phyloP scores from a whole-genome alignment of 495 filamentous ascomycete species.

The Collariella sp. region DNA sequence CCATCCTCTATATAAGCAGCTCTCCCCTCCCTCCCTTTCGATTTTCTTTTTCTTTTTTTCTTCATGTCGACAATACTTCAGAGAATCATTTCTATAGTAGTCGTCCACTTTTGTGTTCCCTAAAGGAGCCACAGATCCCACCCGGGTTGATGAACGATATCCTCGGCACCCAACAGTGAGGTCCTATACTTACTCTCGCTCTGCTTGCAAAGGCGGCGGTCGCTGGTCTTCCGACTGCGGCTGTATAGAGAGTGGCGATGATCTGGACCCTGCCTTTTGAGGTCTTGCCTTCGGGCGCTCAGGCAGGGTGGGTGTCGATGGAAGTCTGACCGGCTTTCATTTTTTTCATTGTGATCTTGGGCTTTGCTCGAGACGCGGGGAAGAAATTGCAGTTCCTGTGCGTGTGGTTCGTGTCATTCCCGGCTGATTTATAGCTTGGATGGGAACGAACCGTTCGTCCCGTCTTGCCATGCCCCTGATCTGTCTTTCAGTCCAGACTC shows the following conservation, averaged over 20 bases:
- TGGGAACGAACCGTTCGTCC: no score
- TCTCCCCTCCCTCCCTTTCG: slow-evolving; percentile 10
- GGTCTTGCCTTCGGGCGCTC: slow-evolving; percentile 47
- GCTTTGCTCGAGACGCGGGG: slow-evolving; percentile 34
- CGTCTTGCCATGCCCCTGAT: no score
- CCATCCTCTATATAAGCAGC: slow-evolving; percentile 29
- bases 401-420: no score
- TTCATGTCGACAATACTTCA: slow-evolving; percentile 59
- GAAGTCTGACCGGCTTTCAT: slow-evolving; percentile 52
- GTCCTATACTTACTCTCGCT: slow-evolving; percentile 39
- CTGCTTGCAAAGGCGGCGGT: slow-evolving; percentile 46
- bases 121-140: slow-evolving; percentile 58
- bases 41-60: slow-evolving; percentile 31
- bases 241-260: slow-evolving; percentile 56
- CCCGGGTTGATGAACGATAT: slow-evolving; percentile 55
- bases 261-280: slow-evolving; percentile 47
- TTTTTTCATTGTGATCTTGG: slow-evolving; percentile 42
- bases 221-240: slow-evolving; percentile 16
- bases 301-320: slow-evolving; percentile 51
- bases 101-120: slow-evolving; percentile 71
- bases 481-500: neutral
- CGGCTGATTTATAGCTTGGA: no score
- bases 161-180: slow-evolving; percentile 55
- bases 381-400: slow-evolving; percentile 35
- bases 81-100: slow-evolving; percentile 91